Percentiles rank a stretch among this genome's conserved stretches.
Evolutionary conservation across 139 green algal genomes (phyloP).

Genomic region (Pycnococcus provasolii): DNA sequence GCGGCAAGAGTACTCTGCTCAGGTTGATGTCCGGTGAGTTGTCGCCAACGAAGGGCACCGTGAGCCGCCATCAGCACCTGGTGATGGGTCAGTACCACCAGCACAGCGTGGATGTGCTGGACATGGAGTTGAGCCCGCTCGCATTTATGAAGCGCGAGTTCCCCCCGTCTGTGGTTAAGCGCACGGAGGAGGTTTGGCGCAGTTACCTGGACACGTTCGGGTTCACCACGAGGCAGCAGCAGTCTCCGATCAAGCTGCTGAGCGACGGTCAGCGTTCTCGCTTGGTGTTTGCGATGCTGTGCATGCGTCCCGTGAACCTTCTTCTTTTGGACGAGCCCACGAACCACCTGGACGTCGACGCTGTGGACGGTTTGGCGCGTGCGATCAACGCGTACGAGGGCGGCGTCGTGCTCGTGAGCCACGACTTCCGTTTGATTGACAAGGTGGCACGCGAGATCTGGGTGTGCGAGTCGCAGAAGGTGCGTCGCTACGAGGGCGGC

Average conservation of each 20-base stretch:
- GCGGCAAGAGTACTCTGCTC: slow-evolving; percentile 73
- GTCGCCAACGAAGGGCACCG: slow-evolving; percentile 70
- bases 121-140: slow-evolving; percentile 51
- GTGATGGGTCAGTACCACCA: slow-evolving; percentile 62
- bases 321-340: slow-evolving; percentile 55
- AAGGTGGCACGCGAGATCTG: slow-evolving; percentile 26
- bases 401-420: slow-evolving; percentile 73
- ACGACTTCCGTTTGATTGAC: slow-evolving; percentile 72
- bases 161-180: slow-evolving; percentile 2
- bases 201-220: slow-evolving; percentile 4
- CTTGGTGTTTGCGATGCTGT: slow-evolving; percentile 59
- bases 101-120: slow-evolving; percentile 69
- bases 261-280: slow-evolving; percentile 68
- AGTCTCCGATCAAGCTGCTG: slow-evolving; percentile 38
- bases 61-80: slow-evolving; percentile 85
- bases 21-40: slow-evolving; percentile 79
- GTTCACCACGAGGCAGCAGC: slow-evolving; percentile 1
- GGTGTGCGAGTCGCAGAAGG: slow-evolving; percentile 13
- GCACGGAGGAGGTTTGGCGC: slow-evolving; percentile 13
- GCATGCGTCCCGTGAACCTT: slow-evolving; percentile 1
- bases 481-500: not conserved
- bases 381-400: slow-evolving; percentile 23
- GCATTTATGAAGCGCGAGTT: slow-evolving; percentile 34
- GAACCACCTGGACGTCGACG: slow-evolving; percentile 85
- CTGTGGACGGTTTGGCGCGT: slow-evolving; percentile 58